Conservation (phyloP, 164 flowering plant genomes). For the Saururus chinensis region DNA sequence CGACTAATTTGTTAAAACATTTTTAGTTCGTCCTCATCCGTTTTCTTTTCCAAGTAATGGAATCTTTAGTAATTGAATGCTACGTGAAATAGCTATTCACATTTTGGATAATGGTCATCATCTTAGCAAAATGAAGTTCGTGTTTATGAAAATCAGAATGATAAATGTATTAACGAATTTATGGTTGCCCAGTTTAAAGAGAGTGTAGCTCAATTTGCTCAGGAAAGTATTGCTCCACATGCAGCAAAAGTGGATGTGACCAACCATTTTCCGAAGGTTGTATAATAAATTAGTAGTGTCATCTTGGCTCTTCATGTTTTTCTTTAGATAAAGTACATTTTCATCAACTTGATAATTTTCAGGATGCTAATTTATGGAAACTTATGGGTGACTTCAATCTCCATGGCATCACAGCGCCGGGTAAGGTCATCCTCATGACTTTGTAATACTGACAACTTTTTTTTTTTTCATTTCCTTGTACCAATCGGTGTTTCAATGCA, state of each 20-base stretch:
- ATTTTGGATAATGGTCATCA: too few relatives aligned
- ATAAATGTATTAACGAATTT: background rate
- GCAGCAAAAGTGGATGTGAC: slow-evolving; percentile 67
- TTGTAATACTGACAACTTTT: background rate
- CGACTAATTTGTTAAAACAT: too few relatives aligned
- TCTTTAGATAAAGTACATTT: background rate
- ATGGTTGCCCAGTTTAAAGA: slow-evolving; percentile 63
- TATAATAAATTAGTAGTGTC: background rate
- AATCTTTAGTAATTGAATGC: too few relatives aligned
- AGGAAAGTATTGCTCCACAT: slow-evolving; percentile 85
- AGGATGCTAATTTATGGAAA: slow-evolving; percentile 95
- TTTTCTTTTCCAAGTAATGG: too few relatives aligned
- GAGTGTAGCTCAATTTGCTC: slow-evolving; percentile 83
- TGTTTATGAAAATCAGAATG: background rate
- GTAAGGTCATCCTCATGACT: slow-evolving; percentile 17
- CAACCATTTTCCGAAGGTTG: slow-evolving; percentile 80
- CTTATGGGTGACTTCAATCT: slow-evolving; percentile 97
- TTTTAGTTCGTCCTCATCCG: too few relatives aligned
- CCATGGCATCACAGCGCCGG: slow-evolving; percentile 95
- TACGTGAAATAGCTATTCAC: too few relatives aligned
- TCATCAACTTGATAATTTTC: background rate
- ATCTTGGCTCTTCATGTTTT: background rate
- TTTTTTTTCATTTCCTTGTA: background rate
- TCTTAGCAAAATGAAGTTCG: too few relatives aligned
- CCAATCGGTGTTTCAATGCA: background rate